These are phyloP conservation scores for Russula earlei DNA, from an alignment of 768 basidiomycete genomes.

Conservation along the genomic window DNA sequence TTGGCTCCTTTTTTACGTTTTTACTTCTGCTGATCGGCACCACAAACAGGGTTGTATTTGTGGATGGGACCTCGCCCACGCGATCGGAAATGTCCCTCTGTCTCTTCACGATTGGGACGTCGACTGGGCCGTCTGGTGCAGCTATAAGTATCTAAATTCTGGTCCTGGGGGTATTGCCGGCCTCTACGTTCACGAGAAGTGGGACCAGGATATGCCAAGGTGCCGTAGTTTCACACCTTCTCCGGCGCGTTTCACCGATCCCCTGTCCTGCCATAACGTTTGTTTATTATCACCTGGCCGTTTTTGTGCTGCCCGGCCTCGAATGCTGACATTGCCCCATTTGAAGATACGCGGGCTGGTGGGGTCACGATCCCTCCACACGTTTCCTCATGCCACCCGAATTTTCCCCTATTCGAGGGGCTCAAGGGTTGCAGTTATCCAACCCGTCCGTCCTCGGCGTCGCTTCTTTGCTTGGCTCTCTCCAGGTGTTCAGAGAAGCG, in stretches of 20 bases:
- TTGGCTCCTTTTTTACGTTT: constrained; percentile 6
- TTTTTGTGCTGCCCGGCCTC: neutral
- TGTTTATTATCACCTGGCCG: neutral
- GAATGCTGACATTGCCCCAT: constrained; percentile 8
- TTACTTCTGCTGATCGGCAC: constrained; percentile 15
- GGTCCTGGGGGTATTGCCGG: constrained; percentile 98
- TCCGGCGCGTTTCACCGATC: neutral
- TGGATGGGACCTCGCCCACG: constrained; percentile 96
- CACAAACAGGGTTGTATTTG: constrained; percentile 75
- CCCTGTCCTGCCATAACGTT: neutral
- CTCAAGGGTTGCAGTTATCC: constrained; percentile 93
- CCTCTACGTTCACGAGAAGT: constrained; percentile 78
- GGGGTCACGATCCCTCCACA: constrained; percentile 84
- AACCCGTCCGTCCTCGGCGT: constrained; percentile 81
- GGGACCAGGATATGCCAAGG: constrained; percentile 60
- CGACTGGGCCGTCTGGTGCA: constrained; percentile 98
- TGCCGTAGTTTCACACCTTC: constrained; percentile 29
- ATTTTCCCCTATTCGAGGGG: constrained; percentile 81
- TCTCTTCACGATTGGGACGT: constrained; percentile 87
- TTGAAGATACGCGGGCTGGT: constrained; percentile 87
- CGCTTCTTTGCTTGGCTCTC: constrained; percentile 73
- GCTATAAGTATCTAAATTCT: constrained; percentile 96
- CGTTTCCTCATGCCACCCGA: constrained; percentile 83
- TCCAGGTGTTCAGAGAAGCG: constrained; percentile 69
- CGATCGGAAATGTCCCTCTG: constrained; percentile 85